Base-by-base conservation (phyloP, 805 yeast genomes). In the Candida yuanshanica region DNA sequence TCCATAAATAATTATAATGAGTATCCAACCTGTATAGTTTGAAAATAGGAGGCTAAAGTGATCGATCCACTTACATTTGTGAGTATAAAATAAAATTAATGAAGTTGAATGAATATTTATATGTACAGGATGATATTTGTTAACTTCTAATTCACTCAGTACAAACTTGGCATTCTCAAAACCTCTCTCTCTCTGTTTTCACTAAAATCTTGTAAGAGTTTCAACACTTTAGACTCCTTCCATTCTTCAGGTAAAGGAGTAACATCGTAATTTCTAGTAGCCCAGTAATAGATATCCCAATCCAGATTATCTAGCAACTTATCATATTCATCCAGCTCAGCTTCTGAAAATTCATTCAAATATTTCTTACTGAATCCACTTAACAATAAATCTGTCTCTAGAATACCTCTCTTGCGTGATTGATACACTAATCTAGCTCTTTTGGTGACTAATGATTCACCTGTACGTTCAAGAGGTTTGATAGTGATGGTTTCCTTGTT, bases 231-330 rank as follows among this genome's bases (percentile, higher is more conserved):
- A 11, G 85, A 77, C 44, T 82, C 58, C 58, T 79, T 71, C 96
- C 96, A 93, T 57, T 76, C 75, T 32, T 84, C 88, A 13, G 98
- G 97, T 48, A 91, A 70, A 12, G 95, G 95, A 36, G 90, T 85
- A 16, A 85, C 79, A 26, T 77, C 79, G 54, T 66, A 85, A 60
- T 90, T 87, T 50, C 76, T 77, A 2, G 97, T 88, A 20, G 95
- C 95, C 99, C 99, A 91, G 67, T 93, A 93, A 63, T 87, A 93
- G 46, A 93, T 90, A 63, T 93, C 99, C 99, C 99, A 93, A 63
- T 93, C 99, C n/a, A 91, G 77, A 63, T 91, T 95, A 62, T 93
- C 95, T 58, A 93, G 71, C 43, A 93, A 64, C 43, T 71, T 59
- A 57, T 91, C 97, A 62, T 87, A 93, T 62, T 93, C 98, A 36